A percentile compares a stretch with the other conserved stretches of the same genome.
Conservation (phyloP, 495 filamentous ascomycete species). For the Trichoderma orchidacearum region DNA sequence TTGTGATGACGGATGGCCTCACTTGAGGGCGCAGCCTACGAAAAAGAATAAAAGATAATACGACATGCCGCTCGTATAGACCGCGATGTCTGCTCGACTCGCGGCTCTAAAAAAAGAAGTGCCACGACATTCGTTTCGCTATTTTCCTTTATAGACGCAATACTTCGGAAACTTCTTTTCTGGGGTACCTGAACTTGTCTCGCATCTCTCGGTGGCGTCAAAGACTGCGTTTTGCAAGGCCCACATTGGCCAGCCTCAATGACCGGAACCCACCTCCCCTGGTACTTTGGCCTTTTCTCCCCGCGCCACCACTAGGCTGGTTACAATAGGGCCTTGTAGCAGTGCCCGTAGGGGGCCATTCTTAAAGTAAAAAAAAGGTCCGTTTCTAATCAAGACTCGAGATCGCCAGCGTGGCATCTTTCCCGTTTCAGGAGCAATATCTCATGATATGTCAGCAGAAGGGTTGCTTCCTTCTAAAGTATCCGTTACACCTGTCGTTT, state of each 20-base stretch:
- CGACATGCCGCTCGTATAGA: too few relatives aligned
- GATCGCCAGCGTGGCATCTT: slow-evolving; percentile 1
- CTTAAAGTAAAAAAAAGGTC: neutral
- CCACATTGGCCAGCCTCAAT: neutral
- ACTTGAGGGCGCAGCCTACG: too few relatives aligned
- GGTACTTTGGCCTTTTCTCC: neutral
- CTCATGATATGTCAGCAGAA: slow-evolving; percentile 1
- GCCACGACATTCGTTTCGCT: too few relatives aligned
- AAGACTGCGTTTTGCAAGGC: neutral
- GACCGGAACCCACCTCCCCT: neutral
- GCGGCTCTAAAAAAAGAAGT: too few relatives aligned
- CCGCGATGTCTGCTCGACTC: too few relatives aligned
- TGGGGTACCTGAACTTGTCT: neutral
- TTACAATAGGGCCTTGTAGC: neutral
- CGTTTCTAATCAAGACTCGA: neutral
- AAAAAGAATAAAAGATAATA: too few relatives aligned
- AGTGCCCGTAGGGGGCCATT: neutral
- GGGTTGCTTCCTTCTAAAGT: neutral
- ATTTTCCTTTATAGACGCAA: neutral
- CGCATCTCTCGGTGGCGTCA: neutral
- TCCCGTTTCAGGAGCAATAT: neutral
- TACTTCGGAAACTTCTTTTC: neutral
- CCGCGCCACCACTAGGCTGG: neutral
- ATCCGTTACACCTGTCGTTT: neutral
- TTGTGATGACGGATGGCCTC: neutral